These are phyloP conservation scores for Tolypocladium capitatum DNA, from an alignment of 2,329 filamentous ascomycete species.

Conservation along the genomic window DNA sequence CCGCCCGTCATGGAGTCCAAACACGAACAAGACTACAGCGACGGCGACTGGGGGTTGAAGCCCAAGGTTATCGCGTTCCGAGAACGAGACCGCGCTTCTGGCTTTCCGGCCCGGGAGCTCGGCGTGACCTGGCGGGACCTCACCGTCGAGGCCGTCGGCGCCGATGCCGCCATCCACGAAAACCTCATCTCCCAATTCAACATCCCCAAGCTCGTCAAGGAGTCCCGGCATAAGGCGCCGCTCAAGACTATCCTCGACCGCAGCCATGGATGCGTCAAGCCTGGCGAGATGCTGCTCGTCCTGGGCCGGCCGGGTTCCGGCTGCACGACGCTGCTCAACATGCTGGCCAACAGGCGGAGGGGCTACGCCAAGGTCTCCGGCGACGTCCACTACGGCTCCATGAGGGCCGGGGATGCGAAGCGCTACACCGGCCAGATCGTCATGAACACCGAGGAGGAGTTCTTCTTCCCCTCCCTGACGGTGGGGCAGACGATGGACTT, in stretches of 20 bases:
- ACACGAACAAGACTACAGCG: conserved; percentile 3
- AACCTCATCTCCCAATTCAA: conserved; percentile 49
- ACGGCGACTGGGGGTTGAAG: conserved; percentile 32
- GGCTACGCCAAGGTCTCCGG: conserved; percentile 47
- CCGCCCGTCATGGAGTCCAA: conserved; percentile 14
- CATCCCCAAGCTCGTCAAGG: conserved; percentile 37
- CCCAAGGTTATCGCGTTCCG: conserved; percentile 29
- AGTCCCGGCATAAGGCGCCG: conserved; percentile 40
- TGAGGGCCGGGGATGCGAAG: conserved; percentile 33
- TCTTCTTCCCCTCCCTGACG: conserved; percentile 53
- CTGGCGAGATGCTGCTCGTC: conserved; percentile 60
- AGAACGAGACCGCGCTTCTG: conserved; percentile 29
- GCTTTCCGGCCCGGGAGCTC: conserved; percentile 34
- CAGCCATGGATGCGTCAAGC: conserved; percentile 55
- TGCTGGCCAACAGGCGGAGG: conserved; percentile 49
- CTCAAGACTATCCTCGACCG: conserved; percentile 52
- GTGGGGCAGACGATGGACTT: conserved; percentile 61
- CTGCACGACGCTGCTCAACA: conserved; percentile 58
- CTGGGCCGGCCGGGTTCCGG: conserved; percentile 55
- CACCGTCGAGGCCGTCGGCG: conserved; percentile 46
- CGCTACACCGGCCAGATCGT: conserved; percentile 46
- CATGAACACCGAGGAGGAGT: conserved; percentile 58
- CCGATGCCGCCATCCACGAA: conserved; percentile 52
- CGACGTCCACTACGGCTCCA: conserved; percentile 42
- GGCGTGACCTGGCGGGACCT: conserved; percentile 54